Evolutionary conservation across 2,329 filamentous ascomycete genomes (phyloP).

Genomic region (Pestalotiopsis sp.): DNA sequence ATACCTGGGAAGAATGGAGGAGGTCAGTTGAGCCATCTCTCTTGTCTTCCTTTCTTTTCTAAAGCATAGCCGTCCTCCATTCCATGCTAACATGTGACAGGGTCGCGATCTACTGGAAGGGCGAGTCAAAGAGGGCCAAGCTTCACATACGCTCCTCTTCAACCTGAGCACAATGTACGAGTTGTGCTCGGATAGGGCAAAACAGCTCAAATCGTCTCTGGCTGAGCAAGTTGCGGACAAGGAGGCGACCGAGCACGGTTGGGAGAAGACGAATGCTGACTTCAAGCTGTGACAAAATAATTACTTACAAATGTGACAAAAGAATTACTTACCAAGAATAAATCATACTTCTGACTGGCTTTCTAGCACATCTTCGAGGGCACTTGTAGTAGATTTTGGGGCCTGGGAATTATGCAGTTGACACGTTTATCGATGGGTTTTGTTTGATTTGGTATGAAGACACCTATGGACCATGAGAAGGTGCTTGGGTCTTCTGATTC

Average conservation of each 20-base stretch:
- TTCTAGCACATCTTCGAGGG: too few relatives aligned
- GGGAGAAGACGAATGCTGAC: slow-evolving; percentile 71
- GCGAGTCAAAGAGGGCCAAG: slow-evolving; percentile 60
- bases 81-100: slow-evolving; percentile 38
- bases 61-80: background rate
- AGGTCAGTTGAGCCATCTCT: slow-evolving; percentile 45
- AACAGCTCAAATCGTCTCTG: slow-evolving; percentile 68
- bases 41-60: background rate
- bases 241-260: slow-evolving; percentile 57
- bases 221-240: slow-evolving; percentile 68
- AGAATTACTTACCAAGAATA: background rate
- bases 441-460: background rate
- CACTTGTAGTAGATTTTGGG: too few relatives aligned
- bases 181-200: slow-evolving; percentile 77
- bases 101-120: slow-evolving; percentile 67
- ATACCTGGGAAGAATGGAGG: slow-evolving; percentile 74
- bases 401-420: too few relatives aligned
- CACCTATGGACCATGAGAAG: background rate
- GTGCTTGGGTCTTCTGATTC: background rate
- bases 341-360: too few relatives aligned
- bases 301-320: slow-evolving; percentile 44
- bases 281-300: slow-evolving; percentile 64
- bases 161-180: slow-evolving; percentile 92
- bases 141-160: slow-evolving; percentile 81
- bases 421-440: too few relatives aligned